Conservation (phyloP, 1,284 basidiomycete species). For the Malassezia psittaci region DNA sequence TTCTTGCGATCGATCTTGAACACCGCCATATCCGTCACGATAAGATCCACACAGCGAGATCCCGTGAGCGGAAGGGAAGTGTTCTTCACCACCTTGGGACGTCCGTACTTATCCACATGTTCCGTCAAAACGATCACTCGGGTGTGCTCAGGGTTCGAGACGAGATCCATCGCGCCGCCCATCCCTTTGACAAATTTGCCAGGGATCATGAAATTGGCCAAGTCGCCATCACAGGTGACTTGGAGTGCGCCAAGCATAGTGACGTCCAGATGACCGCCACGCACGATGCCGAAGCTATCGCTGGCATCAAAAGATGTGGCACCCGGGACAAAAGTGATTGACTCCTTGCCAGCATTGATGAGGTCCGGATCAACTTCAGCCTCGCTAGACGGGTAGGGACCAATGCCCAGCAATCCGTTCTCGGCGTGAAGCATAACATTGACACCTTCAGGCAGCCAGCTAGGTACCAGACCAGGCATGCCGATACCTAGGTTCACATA, state of each 20-base stretch:
- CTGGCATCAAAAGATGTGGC: slow-evolving; percentile 83
- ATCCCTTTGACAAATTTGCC: slow-evolving; percentile 69
- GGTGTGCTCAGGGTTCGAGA: slow-evolving; percentile 27
- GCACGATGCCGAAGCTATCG: slow-evolving; percentile 91
- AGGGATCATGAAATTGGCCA: slow-evolving; percentile 97
- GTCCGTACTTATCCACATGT: slow-evolving; percentile 78
- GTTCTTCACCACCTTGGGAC: slow-evolving; percentile 71
- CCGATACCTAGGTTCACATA: slow-evolving; percentile 45
- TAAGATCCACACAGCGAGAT: slow-evolving; percentile 69
- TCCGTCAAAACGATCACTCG: slow-evolving; percentile 68
- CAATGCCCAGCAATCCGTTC: slow-evolving; percentile 44
- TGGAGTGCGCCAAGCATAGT: slow-evolving; percentile 87
- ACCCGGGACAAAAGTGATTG: slow-evolving; percentile 65
- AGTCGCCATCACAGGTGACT: slow-evolving; percentile 83
- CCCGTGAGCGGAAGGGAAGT: slow-evolving; percentile 81
- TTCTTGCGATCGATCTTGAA: slow-evolving; percentile 71
- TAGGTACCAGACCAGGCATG: slow-evolving; percentile 41
- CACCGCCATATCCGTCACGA: slow-evolving; percentile 79
- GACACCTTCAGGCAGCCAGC: slow-evolving; percentile 38
- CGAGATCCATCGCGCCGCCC: slow-evolving; percentile 82
- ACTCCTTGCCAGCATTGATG: slow-evolving; percentile 77
- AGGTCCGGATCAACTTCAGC: slow-evolving; percentile 43
- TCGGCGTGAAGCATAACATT: slow-evolving; percentile 37
- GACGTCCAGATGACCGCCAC: slow-evolving; percentile 83
- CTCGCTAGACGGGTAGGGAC: slow-evolving; percentile 34